Evolutionary conservation across 306 rosid genomes (phyloP).

Genomic region (Ziziphus jujuba): DNA sequence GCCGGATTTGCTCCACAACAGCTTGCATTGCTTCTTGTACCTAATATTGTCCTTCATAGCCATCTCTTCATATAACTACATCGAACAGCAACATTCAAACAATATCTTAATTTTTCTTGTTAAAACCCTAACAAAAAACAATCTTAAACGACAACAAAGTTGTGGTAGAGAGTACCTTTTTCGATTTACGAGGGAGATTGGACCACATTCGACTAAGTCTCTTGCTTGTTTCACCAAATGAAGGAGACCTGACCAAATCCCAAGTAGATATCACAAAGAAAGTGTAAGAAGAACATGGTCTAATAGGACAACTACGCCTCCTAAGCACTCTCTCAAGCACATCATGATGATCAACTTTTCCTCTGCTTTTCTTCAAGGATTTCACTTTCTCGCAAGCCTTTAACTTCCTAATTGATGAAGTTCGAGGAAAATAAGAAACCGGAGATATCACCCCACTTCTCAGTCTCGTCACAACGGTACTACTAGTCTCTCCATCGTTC

Average conservation of each 20-base stretch:
- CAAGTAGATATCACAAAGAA: slow-evolving; percentile 28
- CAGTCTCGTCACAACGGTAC: slow-evolving; percentile 19
- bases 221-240: slow-evolving; percentile 28
- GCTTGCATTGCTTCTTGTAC: slow-evolving; percentile 25
- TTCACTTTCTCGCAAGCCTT: background rate
- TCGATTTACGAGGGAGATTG: slow-evolving; percentile 19
- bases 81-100: background rate
- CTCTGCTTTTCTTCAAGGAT: background rate
- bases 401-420: background rate
- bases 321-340: slow-evolving; percentile 29
- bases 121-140: background rate
- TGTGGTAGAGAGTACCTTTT: slow-evolving; percentile 5
- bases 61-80: slow-evolving; percentile 30
- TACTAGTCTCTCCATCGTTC: background rate
- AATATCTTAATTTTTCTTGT: background rate
- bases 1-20: slow-evolving; percentile 13
- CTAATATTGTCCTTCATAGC: slow-evolving; percentile 35
- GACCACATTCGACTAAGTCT: slow-evolving; percentile 26
- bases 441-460: slow-evolving; percentile 29
- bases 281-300: slow-evolving; percentile 29
- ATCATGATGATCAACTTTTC: slow-evolving; percentile 4
- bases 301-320: slow-evolving; percentile 23
- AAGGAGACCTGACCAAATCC: slow-evolving; percentile 13
- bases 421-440: slow-evolving; percentile 15
- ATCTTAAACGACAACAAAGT: background rate